These are phyloP conservation scores for Globisporangium canariense DNA, from an alignment of 352 stramenopile genomes.

Conservation along the genomic window DNA sequence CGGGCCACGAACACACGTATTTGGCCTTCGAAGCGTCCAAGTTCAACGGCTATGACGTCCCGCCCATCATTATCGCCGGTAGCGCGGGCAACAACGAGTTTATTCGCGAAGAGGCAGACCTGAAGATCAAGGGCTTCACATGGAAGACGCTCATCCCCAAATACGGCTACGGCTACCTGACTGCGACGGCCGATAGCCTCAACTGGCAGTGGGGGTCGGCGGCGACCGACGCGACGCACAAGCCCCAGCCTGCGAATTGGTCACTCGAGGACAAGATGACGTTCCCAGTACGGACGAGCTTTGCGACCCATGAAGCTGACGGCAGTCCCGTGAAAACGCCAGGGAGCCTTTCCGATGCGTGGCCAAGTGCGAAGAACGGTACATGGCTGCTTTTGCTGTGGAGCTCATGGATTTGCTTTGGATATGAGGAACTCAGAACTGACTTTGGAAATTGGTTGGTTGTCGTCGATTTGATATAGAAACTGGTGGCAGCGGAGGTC, in stretches of 20 bases:
- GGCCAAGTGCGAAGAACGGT: constrained; percentile 28
- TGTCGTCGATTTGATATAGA: not conserved
- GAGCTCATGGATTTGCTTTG: not conserved
- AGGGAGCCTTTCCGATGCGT: constrained; percentile 25
- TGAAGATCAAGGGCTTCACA: constrained; percentile 55
- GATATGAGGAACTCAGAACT: not conserved
- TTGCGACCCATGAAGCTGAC: constrained; percentile 21
- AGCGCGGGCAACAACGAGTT: constrained; percentile 78
- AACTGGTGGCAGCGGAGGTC: constrained; percentile 13
- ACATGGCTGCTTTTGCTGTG: not conserved
- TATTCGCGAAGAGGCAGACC: constrained; percentile 40
- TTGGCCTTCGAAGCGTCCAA: constrained; percentile 55
- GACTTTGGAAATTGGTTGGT: not conserved
- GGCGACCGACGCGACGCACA: constrained; percentile 36
- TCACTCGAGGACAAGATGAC: constrained; percentile 41
- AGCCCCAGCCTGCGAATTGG: constrained; percentile 47
- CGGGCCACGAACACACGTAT: constrained; percentile 75
- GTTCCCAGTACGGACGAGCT: constrained; percentile 34
- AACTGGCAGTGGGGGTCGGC: constrained; percentile 63
- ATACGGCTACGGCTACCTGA: constrained; percentile 76
- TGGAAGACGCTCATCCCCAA: constrained; percentile 64
- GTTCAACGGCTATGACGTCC: constrained; percentile 45
- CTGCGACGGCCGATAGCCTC: constrained; percentile 43
- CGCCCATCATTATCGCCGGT: constrained; percentile 71
- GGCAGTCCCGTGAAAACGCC: constrained; percentile 44